phyloP scores from a whole-genome alignment of 2,329 filamentous ascomycete species.

The Tricladium varicosporioides region DNA sequence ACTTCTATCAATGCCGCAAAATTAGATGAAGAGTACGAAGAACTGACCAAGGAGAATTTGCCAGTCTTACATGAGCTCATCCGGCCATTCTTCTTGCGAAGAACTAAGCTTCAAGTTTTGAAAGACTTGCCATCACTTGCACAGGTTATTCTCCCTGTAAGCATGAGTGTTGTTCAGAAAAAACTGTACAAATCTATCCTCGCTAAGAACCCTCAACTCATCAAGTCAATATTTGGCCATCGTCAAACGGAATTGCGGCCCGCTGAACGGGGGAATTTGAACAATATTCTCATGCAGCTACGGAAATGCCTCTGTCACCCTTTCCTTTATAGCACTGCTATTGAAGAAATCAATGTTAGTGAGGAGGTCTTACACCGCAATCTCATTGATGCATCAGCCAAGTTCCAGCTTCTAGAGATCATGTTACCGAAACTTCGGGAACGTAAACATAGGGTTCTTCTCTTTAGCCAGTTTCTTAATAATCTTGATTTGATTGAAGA shows the following conservation, averaged over 20 bases:
- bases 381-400: conserved; percentile 86
- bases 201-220: conserved; percentile 83
- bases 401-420: conserved; percentile 78
- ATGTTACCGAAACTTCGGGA: conserved; percentile 86
- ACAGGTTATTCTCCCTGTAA: conserved; percentile 93
- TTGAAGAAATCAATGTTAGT: conserved; percentile 76
- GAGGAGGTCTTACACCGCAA: conserved; percentile 68
- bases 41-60: conserved; percentile 82
- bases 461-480: conserved; percentile 93
- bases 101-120: conserved; percentile 87
- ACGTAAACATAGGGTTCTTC: conserved; percentile 83
- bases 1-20: conserved; percentile 63
- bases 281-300: conserved; percentile 93
- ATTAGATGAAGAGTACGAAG: conserved; percentile 72
- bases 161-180: conserved; percentile 91
- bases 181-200: conserved; percentile 93
- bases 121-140: conserved; percentile 91
- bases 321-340: conserved; percentile 86
- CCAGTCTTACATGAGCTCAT: conserved; percentile 80
- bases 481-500: conserved; percentile 91
- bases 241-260: conserved; percentile 56
- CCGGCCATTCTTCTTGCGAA: conserved; percentile 64
- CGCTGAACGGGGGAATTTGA: conserved; percentile 75
- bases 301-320: conserved; percentile 94
- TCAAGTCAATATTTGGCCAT: conserved; percentile 79